Evolutionary conservation across 2,329 filamentous ascomycete species (phyloP).

Genomic region (Aspergillaceae sp.): DNA sequence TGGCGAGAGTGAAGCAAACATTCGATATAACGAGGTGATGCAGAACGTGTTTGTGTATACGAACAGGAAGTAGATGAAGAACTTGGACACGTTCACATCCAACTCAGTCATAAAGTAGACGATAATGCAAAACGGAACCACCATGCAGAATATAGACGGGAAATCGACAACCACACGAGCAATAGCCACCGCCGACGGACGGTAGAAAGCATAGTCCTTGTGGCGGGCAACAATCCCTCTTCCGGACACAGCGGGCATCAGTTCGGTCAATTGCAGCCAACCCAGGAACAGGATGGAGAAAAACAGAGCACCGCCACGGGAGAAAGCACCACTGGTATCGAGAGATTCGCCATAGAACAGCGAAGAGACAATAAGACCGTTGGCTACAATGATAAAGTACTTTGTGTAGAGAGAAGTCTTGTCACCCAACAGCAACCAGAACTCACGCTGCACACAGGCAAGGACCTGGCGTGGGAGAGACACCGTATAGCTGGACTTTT

Average conservation of each 20-base stretch:
- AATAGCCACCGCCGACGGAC: conserved; percentile 56
- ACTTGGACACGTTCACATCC: conserved; percentile 52
- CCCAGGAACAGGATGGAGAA: conserved; percentile 59
- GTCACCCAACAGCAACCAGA: conserved; percentile 71
- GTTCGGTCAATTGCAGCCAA: conserved; percentile 67
- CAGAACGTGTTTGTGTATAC: conserved; percentile 55
- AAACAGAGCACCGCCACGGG: conserved; percentile 55
- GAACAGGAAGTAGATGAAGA: conserved; percentile 59
- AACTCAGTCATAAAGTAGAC: conserved; percentile 59
- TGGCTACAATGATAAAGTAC: conserved; percentile 66
- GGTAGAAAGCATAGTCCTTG: conserved; percentile 60
- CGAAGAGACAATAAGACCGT: conserved; percentile 66
- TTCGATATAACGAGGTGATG: conserved; percentile 56
- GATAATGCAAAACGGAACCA: conserved; percentile 52
- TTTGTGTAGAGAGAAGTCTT: conserved; percentile 68
- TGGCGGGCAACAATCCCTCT: conserved; percentile 61
- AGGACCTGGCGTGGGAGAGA: conserved; percentile 62
- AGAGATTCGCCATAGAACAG: conserved; percentile 63
- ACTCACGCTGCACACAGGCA: conserved; percentile 57
- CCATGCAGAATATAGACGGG: conserved; percentile 51
- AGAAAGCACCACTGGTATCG: conserved; percentile 54
- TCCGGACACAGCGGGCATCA: conserved; percentile 67
- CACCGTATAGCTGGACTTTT: conserved; percentile 68
- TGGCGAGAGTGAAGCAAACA: conserved; percentile 56
- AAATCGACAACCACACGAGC: conserved; percentile 56